phyloP scores from a whole-genome alignment of 371 early-diverging fungal species.

The Mortierella sp. region DNA sequence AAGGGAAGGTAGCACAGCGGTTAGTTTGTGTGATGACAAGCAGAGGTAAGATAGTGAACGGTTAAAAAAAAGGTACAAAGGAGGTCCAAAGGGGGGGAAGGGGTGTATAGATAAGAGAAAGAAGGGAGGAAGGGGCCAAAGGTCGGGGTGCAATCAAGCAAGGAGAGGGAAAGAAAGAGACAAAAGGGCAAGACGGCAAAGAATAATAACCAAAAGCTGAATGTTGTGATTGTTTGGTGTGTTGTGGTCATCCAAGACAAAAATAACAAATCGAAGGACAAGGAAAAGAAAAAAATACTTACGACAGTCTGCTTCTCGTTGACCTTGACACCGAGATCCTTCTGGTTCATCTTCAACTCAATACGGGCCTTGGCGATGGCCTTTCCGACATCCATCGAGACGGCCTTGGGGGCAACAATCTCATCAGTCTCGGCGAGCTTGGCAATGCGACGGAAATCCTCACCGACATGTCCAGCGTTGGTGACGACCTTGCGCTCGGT shows the following conservation, averaged over 20 bases:
- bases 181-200: background rate
- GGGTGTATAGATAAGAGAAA: background rate
- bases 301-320: slow-evolving; percentile 89
- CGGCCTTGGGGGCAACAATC: slow-evolving; percentile 80
- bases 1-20: background rate
- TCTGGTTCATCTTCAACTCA: slow-evolving; percentile 88
- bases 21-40: background rate
- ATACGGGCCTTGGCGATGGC: slow-evolving; percentile 89
- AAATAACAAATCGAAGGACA: background rate
- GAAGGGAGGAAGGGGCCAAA: background rate
- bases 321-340: slow-evolving; percentile 88
- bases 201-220: background rate
- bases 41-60: background rate
- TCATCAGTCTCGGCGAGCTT: slow-evolving; percentile 94
- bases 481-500: slow-evolving; percentile 82
- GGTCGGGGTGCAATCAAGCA: background rate
- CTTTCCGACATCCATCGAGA: slow-evolving; percentile 85
- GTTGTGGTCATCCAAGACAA: background rate
- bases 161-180: background rate
- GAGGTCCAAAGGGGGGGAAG: background rate
- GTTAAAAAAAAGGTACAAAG: slow-evolving; percentile 1
- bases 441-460: slow-evolving; percentile 84
- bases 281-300: slow-evolving; percentile 24
- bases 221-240: no score
- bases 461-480: slow-evolving; percentile 81